Evolutionary conservation across 768 basidiomycete genomes (phyloP).

Genomic region (Leccinum olivaceopallidum): DNA sequence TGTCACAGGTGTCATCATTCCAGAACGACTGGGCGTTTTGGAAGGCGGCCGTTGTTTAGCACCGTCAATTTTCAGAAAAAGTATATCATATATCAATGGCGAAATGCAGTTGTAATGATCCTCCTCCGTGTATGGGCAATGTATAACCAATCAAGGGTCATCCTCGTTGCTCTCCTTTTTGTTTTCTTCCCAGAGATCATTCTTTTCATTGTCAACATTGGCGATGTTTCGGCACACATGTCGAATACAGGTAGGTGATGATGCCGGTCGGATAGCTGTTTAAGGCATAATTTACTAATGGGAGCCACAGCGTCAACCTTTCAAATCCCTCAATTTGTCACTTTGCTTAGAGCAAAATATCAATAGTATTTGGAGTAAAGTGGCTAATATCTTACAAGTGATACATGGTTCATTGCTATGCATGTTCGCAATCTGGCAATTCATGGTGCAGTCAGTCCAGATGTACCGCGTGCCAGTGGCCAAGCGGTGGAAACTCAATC

Average conservation of each 20-base stretch:
- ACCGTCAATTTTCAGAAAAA: background rate
- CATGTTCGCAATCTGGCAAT: too few species aligned
- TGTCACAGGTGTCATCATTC: too few species aligned
- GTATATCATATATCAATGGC: background rate
- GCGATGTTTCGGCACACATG: background rate
- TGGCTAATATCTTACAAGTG: too few species aligned
- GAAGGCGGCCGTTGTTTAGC: too few species aligned
- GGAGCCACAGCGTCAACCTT: background rate
- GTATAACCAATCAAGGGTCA: conserved; percentile 1
- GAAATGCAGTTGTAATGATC: conserved; percentile 2
- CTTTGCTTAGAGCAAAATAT: too few species aligned
- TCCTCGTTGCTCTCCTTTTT: background rate
- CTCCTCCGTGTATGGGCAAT: conserved; percentile 4
- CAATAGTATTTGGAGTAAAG: too few species aligned
- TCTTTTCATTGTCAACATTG: background rate
- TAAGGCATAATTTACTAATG: background rate
- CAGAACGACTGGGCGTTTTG: too few species aligned
- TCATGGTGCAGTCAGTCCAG: too few species aligned
- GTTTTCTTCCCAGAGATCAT: background rate
- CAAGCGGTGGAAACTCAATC: too few species aligned
- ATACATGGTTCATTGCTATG: too few species aligned
- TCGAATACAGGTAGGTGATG: background rate
- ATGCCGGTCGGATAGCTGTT: background rate
- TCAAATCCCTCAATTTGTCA: too few species aligned
- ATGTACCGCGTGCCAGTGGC: too few species aligned